Evolutionary conservation across 169 alveolate species (phyloP), one percentile per base, ranked within the genome.

Genomic region (Eimeria zaria): DNA sequence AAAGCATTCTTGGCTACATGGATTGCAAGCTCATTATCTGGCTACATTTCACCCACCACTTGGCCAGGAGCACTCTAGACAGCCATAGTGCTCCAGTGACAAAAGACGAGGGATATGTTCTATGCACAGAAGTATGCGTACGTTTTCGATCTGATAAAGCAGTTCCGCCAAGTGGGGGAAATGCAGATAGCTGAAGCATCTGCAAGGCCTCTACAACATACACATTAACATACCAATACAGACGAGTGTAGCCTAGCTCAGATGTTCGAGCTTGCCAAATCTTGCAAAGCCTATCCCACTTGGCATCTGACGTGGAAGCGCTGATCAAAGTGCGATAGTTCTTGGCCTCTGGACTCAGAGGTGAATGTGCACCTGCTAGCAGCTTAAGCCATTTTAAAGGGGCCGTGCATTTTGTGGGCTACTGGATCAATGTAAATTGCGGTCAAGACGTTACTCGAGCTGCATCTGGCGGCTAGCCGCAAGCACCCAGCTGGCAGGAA

Each of bases 301-400:
- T 30, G 7, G 27, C 11, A 8, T 36, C n/a, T 11, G 11, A 1
- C 76, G 0, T 36, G 46, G 76, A 33, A 33, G 30, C 20, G 80
- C 80, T 69, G 33, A 69, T 69, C 80, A 36, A 36, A 69, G 12
- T 69, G 53, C 51, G 80, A 69, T 69, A 69, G 80, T 69, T 69
- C 80, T 69, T 30, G 80, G n/a, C 48, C 51, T 69, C 80, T 69
- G 80, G 80, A 69, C 51, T 69, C 80, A 69, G 48, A 69, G 80
- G 80, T 16, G 51, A 36, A 14, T 69, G 48, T 36, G 80, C 51
- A 69, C 80, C 80, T 69, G 80, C 30, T 27, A 30, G 80, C 48
- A 69, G 11, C 51, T 11, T 30, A 18, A 7, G 80, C 36, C 51
- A 33, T n/a, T 33, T 69, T 36, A 0, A 36, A 1, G 51, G 51